Percentiles rank a stretch among this genome's conserved stretches.
phyloP scores from a whole-genome alignment of 805 yeast species.

The Kuraishia borneana region DNA sequence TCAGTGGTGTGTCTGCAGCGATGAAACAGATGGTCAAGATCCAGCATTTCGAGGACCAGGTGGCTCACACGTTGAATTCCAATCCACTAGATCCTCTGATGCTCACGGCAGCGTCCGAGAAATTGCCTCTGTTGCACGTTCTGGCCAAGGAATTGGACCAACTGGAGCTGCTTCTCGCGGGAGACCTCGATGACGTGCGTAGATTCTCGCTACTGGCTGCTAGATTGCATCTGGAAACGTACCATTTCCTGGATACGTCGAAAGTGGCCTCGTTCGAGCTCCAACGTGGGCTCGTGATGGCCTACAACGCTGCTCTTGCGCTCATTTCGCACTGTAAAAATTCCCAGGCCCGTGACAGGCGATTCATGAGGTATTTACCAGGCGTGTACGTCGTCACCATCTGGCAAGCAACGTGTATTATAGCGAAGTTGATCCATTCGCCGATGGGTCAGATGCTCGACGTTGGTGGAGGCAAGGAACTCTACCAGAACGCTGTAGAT shows the following conservation, averaged over 20 bases:
- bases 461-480: slow-evolving; percentile 55
- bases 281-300: slow-evolving; percentile 60
- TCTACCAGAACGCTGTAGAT: slow-evolving; percentile 56
- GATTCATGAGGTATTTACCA: slow-evolving; percentile 70
- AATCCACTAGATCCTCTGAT: slow-evolving; percentile 60
- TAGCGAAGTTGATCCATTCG: slow-evolving; percentile 72
- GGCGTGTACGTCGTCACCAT: slow-evolving; percentile 69
- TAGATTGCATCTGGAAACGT: slow-evolving; percentile 72
- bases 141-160: slow-evolving; percentile 66
- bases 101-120: slow-evolving; percentile 54
- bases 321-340: slow-evolving; percentile 55
- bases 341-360: slow-evolving; percentile 47
- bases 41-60: slow-evolving; percentile 78
- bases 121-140: slow-evolving; percentile 64
- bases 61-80: slow-evolving; percentile 64
- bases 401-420: slow-evolving; percentile 88
- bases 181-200: slow-evolving; percentile 54
- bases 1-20: slow-evolving; percentile 35
- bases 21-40: slow-evolving; percentile 73
- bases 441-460: slow-evolving; percentile 58
- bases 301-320: slow-evolving; percentile 71
- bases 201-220: slow-evolving; percentile 61
- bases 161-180: slow-evolving; percentile 44
- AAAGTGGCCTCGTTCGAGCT: slow-evolving; percentile 44
- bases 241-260: slow-evolving; percentile 63